These are phyloP conservation scores for Postia placenta DNA, from an alignment of 768 basidiomycete species.

Conservation along the genomic window DNA sequence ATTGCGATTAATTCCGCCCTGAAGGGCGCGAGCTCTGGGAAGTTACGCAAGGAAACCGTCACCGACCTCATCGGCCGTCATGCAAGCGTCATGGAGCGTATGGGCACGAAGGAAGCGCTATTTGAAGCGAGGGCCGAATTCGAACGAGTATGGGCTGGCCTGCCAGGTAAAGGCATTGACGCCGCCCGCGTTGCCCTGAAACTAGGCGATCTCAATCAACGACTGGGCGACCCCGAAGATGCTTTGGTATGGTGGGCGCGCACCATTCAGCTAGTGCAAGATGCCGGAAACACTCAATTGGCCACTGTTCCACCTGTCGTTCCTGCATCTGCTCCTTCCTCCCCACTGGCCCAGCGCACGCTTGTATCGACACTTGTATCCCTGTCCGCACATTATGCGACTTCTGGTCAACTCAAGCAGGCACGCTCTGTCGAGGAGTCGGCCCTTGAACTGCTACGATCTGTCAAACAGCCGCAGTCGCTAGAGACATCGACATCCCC, in stretches of 20 bases:
- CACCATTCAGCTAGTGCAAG: slow-evolving; percentile 42
- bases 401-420: slow-evolving; percentile 44
- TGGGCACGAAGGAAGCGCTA: slow-evolving; percentile 45
- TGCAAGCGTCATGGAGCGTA: slow-evolving; percentile 52
- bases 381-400: slow-evolving; percentile 66
- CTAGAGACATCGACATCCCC: slow-evolving; percentile 42
- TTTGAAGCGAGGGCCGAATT: slow-evolving; percentile 52
- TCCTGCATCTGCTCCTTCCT: slow-evolving; percentile 39
- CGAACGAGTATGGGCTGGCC: slow-evolving; percentile 49
- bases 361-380: slow-evolving; percentile 58
- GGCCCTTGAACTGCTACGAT: slow-evolving; percentile 48
- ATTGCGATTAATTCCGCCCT: slow-evolving; percentile 43
- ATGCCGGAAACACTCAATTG: slow-evolving; percentile 18
- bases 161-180: slow-evolving; percentile 32
- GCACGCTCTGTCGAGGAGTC: slow-evolving; percentile 54
- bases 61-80: slow-evolving; percentile 49
- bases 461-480: slow-evolving; percentile 42
- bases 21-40: slow-evolving; percentile 29
- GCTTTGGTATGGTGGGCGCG: slow-evolving; percentile 68
- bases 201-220: slow-evolving; percentile 58
- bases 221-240: slow-evolving; percentile 44
- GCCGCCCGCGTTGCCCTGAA: slow-evolving; percentile 56
- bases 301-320: slow-evolving; percentile 19
- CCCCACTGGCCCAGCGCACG: slow-evolving; percentile 59
- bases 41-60: slow-evolving; percentile 44